Conservation (phyloP, 1,284 basidiomycete species). For the Cystobasidiaceae sp. region DNA sequence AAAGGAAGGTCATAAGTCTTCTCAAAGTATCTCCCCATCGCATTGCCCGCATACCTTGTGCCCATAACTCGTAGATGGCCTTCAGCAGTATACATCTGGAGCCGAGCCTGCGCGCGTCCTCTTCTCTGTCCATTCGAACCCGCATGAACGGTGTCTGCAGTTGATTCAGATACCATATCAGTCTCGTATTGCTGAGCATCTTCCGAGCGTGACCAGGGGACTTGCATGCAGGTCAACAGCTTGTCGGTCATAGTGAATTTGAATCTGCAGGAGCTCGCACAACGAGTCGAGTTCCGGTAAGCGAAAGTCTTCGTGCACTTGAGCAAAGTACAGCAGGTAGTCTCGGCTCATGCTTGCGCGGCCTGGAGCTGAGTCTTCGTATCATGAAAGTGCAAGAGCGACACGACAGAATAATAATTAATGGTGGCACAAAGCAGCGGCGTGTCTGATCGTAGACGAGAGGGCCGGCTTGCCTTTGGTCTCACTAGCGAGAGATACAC, state of each 20-base stretch:
- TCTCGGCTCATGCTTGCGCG: constrained; percentile 18
- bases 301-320: constrained; percentile 37
- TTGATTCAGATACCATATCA: not conserved
- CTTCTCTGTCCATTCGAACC: constrained; percentile 63
- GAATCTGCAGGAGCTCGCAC: constrained; percentile 28
- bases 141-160: constrained; percentile 63
- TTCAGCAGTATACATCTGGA: constrained; percentile 76
- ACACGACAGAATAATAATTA: no score
- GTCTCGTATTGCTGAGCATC: no score
- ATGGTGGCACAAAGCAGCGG: no score
- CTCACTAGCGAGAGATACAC: no score
- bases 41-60: constrained; percentile 36
- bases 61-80: constrained; percentile 53
- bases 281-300: constrained; percentile 37
- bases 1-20: constrained; percentile 20
- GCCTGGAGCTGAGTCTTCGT: not conserved
- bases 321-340: constrained; percentile 35
- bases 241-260: constrained; percentile 23
- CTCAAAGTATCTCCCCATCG: not conserved
- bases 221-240: constrained; percentile 12
- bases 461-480: no score
- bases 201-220: not conserved
- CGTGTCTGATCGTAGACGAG: no score
- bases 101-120: constrained; percentile 67
- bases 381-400: no score